These are phyloP conservation scores for Daldinia childiae DNA, from an alignment of 495 filamentous ascomycete species.

Conservation along the genomic window DNA sequence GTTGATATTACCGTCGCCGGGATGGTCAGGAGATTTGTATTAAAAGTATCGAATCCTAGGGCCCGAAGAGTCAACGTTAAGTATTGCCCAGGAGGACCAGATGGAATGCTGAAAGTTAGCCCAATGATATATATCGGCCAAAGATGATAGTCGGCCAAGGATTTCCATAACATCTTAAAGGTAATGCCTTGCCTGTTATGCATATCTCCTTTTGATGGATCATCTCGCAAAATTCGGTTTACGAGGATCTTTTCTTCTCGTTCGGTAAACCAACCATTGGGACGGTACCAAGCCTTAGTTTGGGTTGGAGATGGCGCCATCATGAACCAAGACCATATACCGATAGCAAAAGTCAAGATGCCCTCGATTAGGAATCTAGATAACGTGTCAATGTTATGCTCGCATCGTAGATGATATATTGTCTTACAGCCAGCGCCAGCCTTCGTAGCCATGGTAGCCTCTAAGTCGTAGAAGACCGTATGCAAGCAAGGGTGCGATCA, in stretches of 20 bases:
- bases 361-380: slow-evolving; percentile 5
- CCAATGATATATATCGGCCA: slow-evolving; percentile 5
- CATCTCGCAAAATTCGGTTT: slow-evolving; percentile 69
- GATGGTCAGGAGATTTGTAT: slow-evolving; percentile 2
- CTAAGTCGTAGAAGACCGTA: neutral
- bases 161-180: slow-evolving; percentile 5
- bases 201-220: slow-evolving; percentile 65
- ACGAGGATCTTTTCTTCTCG: slow-evolving; percentile 67
- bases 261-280: slow-evolving; percentile 68
- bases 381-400: neutral
- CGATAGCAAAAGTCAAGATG: slow-evolving; percentile 55
- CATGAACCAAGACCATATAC: slow-evolving; percentile 59
- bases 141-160: slow-evolving; percentile 1
- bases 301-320: slow-evolving; percentile 62
- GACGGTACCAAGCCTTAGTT: slow-evolving; percentile 63
- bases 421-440: slow-evolving; percentile 7
- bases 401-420: neutral
- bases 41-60: slow-evolving; percentile 7
- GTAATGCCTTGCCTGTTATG: slow-evolving; percentile 4
- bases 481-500: slow-evolving; percentile 3
- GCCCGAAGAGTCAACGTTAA: slow-evolving; percentile 8
- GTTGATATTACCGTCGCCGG: slow-evolving; percentile 1
- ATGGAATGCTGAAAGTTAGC: neutral
- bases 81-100: slow-evolving; percentile 1
- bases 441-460: slow-evolving; percentile 6